phyloP scores from a whole-genome alignment of 2,329 filamentous ascomycete genomes.

The Zymoseptoria crescenta region DNA sequence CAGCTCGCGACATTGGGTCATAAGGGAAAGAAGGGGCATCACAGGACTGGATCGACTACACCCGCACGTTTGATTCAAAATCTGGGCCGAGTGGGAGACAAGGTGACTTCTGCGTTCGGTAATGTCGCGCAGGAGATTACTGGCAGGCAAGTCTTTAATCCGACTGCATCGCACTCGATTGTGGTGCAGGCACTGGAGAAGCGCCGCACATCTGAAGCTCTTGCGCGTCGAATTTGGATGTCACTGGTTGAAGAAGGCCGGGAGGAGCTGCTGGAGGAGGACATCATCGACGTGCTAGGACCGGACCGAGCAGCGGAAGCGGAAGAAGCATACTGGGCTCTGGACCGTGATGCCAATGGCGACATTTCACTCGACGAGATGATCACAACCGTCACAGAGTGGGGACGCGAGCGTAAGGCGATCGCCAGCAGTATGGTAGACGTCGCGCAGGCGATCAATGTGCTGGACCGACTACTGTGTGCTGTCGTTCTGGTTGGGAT shows the following conservation, averaged over 20 bases:
- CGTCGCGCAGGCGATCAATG: constrained; percentile 86
- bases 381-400: constrained; percentile 76
- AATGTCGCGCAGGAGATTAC: constrained; percentile 92
- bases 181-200: constrained; percentile 86
- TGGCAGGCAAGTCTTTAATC: constrained; percentile 90
- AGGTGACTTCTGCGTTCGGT: constrained; percentile 86
- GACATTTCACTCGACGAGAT: constrained; percentile 95
- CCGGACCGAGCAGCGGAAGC: constrained; percentile 65
- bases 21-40: constrained; percentile 40
- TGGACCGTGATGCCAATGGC: constrained; percentile 84
- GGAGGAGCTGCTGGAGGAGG: constrained; percentile 69
- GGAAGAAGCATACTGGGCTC: constrained; percentile 70
- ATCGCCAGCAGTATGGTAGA: constrained; percentile 94
- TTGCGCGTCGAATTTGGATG: constrained; percentile 95
- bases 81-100: constrained; percentile 73
- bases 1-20: constrained; percentile 53
- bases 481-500: constrained; percentile 73
- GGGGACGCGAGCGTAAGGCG: constrained; percentile 77
- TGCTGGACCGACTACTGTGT: constrained; percentile 78
- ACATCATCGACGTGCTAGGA: constrained; percentile 82
- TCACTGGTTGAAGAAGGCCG: constrained; percentile 89
- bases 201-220: constrained; percentile 73
- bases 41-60: constrained; percentile 55
- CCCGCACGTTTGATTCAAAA: constrained; percentile 70
- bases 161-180: constrained; percentile 80